Percentiles rank a stretch among this genome's conserved stretches.
Conservation (phyloP, 129 eudicot species). For the Escallonia herrerae region DNA sequence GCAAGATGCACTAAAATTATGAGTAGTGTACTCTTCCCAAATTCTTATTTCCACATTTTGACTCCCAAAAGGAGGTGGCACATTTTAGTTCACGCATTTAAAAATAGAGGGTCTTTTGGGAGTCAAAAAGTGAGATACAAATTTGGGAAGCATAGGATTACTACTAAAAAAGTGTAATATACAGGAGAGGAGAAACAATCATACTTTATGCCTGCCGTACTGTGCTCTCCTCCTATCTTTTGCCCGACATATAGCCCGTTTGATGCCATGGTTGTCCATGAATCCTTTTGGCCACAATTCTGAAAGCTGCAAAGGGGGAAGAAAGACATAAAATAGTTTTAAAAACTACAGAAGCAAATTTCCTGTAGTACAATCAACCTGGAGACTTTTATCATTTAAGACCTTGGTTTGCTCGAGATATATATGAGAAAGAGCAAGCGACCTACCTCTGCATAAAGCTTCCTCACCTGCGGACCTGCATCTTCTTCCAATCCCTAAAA, state of each 20-base stretch:
- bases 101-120: too few species aligned
- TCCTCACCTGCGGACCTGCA: constrained; percentile 75
- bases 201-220: constrained; percentile 47
- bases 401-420: not conserved
- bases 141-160: too few species aligned
- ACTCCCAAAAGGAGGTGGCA: too few species aligned
- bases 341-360: not conserved
- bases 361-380: not conserved
- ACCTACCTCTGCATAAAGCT: constrained; percentile 79
- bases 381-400: too few species aligned
- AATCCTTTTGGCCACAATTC: constrained; percentile 83
- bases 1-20: too few species aligned
- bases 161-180: too few species aligned
- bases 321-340: not conserved
- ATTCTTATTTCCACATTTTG: too few species aligned
- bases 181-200: not conserved
- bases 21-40: too few species aligned
- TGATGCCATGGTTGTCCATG: constrained; percentile 88
- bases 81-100: too few species aligned
- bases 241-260: constrained; percentile 77
- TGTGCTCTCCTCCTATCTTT: constrained; percentile 58
- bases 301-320: constrained; percentile 55
- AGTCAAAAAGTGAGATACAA: too few species aligned
- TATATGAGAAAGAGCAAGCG: not conserved
- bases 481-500: constrained; percentile 84